Evolutionary conservation across 139 green algal genomes (phyloP), one percentile per base, ranked within the genome.

Genomic region (Chlamydomonas sphaeroides): DNA sequence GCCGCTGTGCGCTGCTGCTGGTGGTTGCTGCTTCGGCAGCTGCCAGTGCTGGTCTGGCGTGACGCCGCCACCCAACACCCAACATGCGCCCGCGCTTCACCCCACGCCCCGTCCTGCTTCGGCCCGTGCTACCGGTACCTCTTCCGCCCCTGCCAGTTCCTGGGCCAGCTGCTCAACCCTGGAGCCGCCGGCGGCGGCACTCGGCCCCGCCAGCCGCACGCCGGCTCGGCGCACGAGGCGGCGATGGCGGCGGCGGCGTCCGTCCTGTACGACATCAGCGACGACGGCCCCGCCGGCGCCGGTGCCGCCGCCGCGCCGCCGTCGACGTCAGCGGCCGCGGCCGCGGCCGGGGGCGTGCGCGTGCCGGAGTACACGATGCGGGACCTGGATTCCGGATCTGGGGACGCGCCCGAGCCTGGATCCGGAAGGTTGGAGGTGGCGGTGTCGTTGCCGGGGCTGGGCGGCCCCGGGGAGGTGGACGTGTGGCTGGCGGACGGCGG

Each of bases 221-320:
- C n/a, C 26, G 14, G 11, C 4, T 36, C 59, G 1, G 38, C 72
- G 23, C n/a, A 73, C 62, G 75, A 42, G 3, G 42, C 59, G 2
- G 75, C 62, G 11, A 1, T 72, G 32, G 75, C 62, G 0, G 41
- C 59, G 2, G 59, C 62, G 3, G 75, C 42, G 0, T 36, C 56
- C 21, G 23, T 51, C 1, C 62, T 82, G 45, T 82, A 73, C 62
- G 75, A 82, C 42, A 82, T 82, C 25, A 38, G 23, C 33, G 75
- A 82, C n/a, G 74, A 63, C 8, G 56, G 35, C 35, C 7, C 18
- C 8, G 36, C 11, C 28, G 57, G 7, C 56, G 14, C 56, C 38
- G 30, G 56, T 1, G 17, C 30, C 51, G 0, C 25, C 51, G 33
- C 57, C 57, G 49, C 70, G 32, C 20, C 68, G 5, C 11, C 0